Percentiles rank a stretch among this genome's conserved stretches.
Conservation (phyloP, 2,329 filamentous ascomycete species). For the Stagonosporopsis vannaccii region DNA sequence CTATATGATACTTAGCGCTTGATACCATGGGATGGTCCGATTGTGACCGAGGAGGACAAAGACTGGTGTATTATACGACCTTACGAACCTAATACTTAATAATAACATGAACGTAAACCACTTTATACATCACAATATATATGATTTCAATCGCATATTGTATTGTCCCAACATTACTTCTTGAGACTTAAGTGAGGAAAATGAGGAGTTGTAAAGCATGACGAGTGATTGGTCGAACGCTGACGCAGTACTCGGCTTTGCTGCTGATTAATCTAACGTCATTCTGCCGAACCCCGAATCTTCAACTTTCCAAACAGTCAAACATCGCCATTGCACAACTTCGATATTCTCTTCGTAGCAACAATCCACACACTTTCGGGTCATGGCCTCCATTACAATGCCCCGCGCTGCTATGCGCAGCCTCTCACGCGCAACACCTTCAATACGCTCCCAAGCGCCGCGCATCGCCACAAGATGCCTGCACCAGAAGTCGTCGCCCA, state of each 20-base stretch:
- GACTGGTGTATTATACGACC: constrained; percentile 15
- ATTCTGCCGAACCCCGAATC: constrained; percentile 26
- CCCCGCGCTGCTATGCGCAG: constrained; percentile 40
- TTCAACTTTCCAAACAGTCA: constrained; percentile 6
- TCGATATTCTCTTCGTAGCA: not conserved
- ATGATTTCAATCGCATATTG: no score
- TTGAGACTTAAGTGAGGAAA: no score
- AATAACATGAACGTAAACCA: not conserved
- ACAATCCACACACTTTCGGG: not conserved
- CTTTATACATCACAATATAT: not conserved
- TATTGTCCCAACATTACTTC: no score
- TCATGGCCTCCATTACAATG: constrained; percentile 40
- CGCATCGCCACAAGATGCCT: constrained; percentile 46
- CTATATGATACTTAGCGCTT: constrained; percentile 17
- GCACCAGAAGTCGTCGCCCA: constrained; percentile 44
- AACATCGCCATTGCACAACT: constrained; percentile 25
- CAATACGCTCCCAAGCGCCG: constrained; percentile 30
- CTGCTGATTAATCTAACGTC: constrained; percentile 37
- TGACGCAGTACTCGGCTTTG: not conserved
- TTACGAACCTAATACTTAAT: constrained; percentile 20
- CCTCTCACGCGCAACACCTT: constrained; percentile 34
- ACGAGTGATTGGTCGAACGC: not conserved
- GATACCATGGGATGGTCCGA: constrained; percentile 13
- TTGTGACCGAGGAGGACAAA: constrained; percentile 1
- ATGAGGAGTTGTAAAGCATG: not conserved